These are phyloP conservation scores for Cyclanthera cordifolia DNA, from an alignment of 306 rosid species.

Conservation along the genomic window DNA sequence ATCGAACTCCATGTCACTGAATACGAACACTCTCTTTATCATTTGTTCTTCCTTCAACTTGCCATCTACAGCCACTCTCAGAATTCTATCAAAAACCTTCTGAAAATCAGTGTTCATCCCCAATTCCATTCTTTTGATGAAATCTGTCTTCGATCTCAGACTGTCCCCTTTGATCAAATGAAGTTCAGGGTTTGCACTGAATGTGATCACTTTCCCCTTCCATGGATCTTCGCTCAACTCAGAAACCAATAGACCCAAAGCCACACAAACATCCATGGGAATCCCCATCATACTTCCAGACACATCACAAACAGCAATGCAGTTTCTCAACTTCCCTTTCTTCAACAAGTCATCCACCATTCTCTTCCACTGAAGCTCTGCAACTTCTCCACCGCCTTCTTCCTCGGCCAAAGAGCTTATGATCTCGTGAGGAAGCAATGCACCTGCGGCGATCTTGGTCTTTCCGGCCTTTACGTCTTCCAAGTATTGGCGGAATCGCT, in stretches of 20 bases:
- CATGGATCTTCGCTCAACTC: conserved; percentile 33
- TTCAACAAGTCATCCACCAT: conserved; percentile 23
- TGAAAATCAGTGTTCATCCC: conserved; percentile 24
- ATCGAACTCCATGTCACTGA: conserved; percentile 40
- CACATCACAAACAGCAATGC: conserved; percentile 31
- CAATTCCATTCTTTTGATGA: conserved; percentile 12
- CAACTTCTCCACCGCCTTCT: conserved; percentile 16
- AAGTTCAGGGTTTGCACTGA: conserved; percentile 17
- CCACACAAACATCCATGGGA: conserved; percentile 31
- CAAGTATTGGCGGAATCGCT: conserved; percentile 22
- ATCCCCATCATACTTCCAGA: conserved; percentile 22
- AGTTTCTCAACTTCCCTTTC: conserved; percentile 23
- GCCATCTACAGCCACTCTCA: conserved; percentile 23
- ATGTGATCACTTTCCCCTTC: conserved; percentile 34
- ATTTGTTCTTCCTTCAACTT: conserved; percentile 24
- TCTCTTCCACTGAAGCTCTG: conserved; percentile 31
- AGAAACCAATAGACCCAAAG: conserved; percentile 28
- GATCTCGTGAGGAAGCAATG: conserved; percentile 34
- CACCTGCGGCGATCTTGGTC: conserved; percentile 29
- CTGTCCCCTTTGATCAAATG: conserved; percentile 23
- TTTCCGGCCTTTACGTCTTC: conserved; percentile 21
- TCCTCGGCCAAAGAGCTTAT: conserved; percentile 12
- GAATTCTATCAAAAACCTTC: conserved; percentile 28
- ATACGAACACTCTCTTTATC: conserved; percentile 23
- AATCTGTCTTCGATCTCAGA: conserved; percentile 13